phyloP scores from a whole-genome alignment of 163 green algal genomes.

The Botryococcus braunii region DNA sequence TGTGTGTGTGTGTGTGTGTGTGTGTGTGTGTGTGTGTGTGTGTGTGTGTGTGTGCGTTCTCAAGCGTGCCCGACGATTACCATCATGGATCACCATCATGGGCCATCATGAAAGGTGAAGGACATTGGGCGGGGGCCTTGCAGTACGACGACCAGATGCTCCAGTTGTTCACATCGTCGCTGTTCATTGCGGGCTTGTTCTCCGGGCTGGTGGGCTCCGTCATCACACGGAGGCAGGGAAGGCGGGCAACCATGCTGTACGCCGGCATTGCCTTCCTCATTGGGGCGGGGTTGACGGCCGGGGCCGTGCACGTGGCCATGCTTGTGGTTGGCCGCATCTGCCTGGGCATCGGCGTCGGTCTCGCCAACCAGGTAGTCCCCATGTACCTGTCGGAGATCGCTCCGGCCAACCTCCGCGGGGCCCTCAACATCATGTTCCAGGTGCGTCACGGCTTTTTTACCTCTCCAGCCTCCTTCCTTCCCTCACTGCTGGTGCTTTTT shows the following conservation, averaged over 20 bases:
- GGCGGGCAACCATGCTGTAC: neutral
- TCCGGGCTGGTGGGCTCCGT: neutral
- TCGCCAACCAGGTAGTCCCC: conserved; percentile 35
- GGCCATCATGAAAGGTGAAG: too few species aligned
- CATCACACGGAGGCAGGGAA: conserved; percentile 1
- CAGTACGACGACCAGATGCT: conserved; percentile 27
- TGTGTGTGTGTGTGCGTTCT: too few species aligned
- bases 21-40: too few species aligned
- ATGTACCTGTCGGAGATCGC: conserved; percentile 47
- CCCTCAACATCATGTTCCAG: conserved; percentile 42
- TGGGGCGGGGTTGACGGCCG: conserved; percentile 31
- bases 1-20: too few species aligned
- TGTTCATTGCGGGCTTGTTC: conserved; percentile 25
- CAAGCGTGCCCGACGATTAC: too few species aligned
- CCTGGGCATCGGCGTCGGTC: conserved; percentile 51
- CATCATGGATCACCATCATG: too few species aligned
- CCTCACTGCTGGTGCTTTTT: too few species aligned
- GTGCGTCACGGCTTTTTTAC: too few species aligned
- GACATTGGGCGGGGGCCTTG: neutral
- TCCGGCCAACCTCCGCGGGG: conserved; percentile 20
- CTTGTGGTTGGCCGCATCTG: conserved; percentile 47
- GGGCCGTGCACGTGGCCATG: conserved; percentile 31
- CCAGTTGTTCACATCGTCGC: conserved; percentile 32
- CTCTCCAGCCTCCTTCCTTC: too few species aligned
- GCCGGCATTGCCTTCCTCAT: conserved; percentile 32